Percentiles rank a stretch among this genome's conserved stretches.
phyloP scores from a whole-genome alignment of 208 protist genomes.

The Lotmaria passim region DNA sequence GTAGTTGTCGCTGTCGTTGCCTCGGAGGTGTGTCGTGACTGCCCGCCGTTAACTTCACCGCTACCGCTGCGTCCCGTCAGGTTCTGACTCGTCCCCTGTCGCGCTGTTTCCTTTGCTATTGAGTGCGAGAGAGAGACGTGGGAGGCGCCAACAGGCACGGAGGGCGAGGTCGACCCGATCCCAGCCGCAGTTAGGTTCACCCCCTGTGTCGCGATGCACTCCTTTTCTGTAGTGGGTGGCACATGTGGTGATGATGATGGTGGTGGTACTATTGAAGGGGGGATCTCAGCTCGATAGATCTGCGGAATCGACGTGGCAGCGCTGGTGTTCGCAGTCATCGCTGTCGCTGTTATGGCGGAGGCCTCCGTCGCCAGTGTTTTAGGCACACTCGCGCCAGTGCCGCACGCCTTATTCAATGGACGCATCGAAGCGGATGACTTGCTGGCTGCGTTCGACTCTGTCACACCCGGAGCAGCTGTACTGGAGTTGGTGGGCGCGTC shows the following conservation, averaged over 20 bases:
- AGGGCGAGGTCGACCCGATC: no score
- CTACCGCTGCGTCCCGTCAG: background rate
- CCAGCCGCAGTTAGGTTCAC: no score
- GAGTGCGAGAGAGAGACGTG: background rate
- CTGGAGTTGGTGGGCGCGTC: no score
- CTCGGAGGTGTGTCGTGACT: background rate
- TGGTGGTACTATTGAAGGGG: no score
- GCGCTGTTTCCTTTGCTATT: background rate
- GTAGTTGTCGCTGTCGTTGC: background rate
- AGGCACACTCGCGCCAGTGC: background rate
- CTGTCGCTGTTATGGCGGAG: background rate
- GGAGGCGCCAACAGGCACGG: background rate
- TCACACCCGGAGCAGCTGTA: no score
- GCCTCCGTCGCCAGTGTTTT: background rate
- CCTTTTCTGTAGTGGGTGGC: no score
- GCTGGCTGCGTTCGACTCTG: background rate
- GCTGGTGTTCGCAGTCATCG: background rate
- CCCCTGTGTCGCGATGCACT: no score
- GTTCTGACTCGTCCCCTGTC: background rate
- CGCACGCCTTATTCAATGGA: background rate
- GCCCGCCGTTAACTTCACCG: background rate
- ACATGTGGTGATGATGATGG: no score
- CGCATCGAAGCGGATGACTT: background rate
- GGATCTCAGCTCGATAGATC: no score
- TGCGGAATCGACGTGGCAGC: no score